A percentile compares a stretch with the other conserved stretches of the same genome.
Conservation (phyloP, 225 moss, liverwort and hornwort genomes). For the Thuidium tamariscinum region DNA sequence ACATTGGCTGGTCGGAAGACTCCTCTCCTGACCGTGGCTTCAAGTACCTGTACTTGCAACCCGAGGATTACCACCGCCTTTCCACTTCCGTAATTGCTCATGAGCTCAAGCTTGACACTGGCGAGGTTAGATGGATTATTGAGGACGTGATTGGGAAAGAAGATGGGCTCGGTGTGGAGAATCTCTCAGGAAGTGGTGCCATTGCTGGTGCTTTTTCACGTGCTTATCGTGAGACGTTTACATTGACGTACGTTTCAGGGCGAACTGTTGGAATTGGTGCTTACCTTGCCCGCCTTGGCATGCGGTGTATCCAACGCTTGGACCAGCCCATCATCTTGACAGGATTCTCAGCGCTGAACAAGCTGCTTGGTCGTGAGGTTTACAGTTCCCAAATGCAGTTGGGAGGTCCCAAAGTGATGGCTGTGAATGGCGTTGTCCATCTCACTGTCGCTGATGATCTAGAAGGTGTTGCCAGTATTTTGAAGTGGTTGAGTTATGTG, state of each 20-base stretch:
- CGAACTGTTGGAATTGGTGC: slow-evolving; percentile 91
- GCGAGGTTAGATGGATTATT: slow-evolving; percentile 57
- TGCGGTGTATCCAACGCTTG: slow-evolving; percentile 87
- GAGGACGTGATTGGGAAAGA: slow-evolving; percentile 77
- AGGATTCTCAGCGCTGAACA: slow-evolving; percentile 89
- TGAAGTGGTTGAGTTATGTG: slow-evolving; percentile 84
- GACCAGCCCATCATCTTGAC: slow-evolving; percentile 96
- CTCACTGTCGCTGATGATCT: slow-evolving; percentile 77
- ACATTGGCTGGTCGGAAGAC: slow-evolving; percentile 79
- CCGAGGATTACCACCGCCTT: slow-evolving; percentile 42
- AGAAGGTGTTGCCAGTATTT: slow-evolving; percentile 69
- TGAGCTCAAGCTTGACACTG: slow-evolving; percentile 46
- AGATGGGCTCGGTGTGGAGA: slow-evolving; percentile 90
- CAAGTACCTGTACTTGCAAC: slow-evolving; percentile 71
- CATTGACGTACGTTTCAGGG: slow-evolving; percentile 82
- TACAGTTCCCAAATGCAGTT: slow-evolving; percentile 97
- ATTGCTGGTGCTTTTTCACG: slow-evolving; percentile 81
- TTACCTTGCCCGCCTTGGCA: slow-evolving; percentile 86
- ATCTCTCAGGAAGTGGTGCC: slow-evolving; percentile 89
- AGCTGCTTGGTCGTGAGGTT: slow-evolving; percentile 78
- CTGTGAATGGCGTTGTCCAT: slow-evolving; percentile 88
- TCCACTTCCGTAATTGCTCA: slow-evolving; percentile 48
- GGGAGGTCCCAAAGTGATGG: slow-evolving; percentile 97
- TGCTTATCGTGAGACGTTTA: slow-evolving; percentile 84
- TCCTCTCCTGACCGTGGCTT: slow-evolving; percentile 69